Evolutionary conservation across 257 asterid species (phyloP).

Genomic region (Marsdenia floribunda): DNA sequence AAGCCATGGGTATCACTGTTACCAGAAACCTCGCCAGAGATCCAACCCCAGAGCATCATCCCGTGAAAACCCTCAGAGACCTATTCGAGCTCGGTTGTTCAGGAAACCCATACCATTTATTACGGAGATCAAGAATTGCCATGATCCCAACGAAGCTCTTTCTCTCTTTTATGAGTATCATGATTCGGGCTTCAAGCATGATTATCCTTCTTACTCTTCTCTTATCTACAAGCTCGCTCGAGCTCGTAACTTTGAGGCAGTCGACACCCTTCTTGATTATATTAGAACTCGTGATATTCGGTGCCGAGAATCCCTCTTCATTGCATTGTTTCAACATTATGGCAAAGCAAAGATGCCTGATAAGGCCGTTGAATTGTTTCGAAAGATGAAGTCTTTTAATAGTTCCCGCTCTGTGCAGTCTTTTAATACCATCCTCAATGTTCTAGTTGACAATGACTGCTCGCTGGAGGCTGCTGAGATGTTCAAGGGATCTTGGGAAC

Average conservation of each 20-base stretch:
- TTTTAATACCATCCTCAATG: constrained; percentile 69
- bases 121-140: constrained; percentile 52
- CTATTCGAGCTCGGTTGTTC: constrained; percentile 30
- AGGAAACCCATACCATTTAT: constrained; percentile 62
- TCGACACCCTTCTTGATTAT: constrained; percentile 47
- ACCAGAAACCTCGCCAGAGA: constrained; percentile 27
- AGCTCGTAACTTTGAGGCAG: constrained; percentile 47
- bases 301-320: constrained; percentile 63
- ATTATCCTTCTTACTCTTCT: constrained; percentile 80
- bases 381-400: constrained; percentile 55
- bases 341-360: constrained; percentile 49
- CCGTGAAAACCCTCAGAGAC: constrained; percentile 32
- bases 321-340: constrained; percentile 64
- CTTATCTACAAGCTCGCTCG: constrained; percentile 69
- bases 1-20: constrained; percentile 21
- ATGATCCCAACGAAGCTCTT: constrained; percentile 47
- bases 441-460: constrained; percentile 45
- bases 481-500: constrained; percentile 34
- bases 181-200: constrained; percentile 60
- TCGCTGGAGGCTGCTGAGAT: constrained; percentile 40
- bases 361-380: constrained; percentile 53
- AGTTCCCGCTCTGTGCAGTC: constrained; percentile 57
- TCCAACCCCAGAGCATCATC: constrained; percentile 12
- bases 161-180: constrained; percentile 47
- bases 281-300: constrained; percentile 41